These are phyloP conservation scores for Gossypium mustelinum DNA, from an alignment of 345 rosid genomes.

Conservation along the genomic window DNA sequence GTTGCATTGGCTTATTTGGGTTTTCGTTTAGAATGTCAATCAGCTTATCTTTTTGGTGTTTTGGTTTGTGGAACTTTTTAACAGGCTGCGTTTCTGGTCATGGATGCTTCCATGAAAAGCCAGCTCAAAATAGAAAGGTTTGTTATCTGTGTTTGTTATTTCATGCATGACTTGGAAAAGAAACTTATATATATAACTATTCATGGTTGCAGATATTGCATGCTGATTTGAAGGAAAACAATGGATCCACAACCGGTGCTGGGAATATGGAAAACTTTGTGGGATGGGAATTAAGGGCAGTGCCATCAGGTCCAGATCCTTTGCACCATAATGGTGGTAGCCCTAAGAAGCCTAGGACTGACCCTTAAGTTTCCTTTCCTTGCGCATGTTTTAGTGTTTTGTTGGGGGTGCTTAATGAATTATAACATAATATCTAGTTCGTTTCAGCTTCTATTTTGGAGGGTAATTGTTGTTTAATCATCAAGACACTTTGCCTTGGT, in stretches of 20 bases:
- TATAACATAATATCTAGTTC: not conserved
- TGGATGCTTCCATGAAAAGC: conserved; percentile 15
- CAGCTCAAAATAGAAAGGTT: conserved; percentile 35
- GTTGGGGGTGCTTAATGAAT: not conserved
- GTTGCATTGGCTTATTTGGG: not conserved
- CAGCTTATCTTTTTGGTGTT: not conserved
- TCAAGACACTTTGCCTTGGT: not conserved
- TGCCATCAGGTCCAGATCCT: conserved; percentile 84
- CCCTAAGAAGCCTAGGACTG: conserved; percentile 54
- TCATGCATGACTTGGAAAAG: not conserved
- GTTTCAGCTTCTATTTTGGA: not conserved
- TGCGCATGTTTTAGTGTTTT: not conserved
- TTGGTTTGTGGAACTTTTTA: not conserved
- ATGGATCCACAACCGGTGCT: not conserved
- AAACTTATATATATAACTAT: not conserved
- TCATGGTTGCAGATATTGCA: conserved; percentile 25
- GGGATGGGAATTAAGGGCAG: conserved; percentile 49
- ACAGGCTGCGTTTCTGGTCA: conserved; percentile 25
- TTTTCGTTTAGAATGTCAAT: not conserved
- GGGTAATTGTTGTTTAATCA: conserved; percentile 1
- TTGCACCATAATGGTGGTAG: conserved; percentile 66
- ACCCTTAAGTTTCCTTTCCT: conserved; percentile 11
- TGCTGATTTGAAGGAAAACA: conserved; percentile 6
- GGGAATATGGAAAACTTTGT: conserved; percentile 6
- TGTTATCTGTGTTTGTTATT: not conserved